phyloP scores from a whole-genome alignment of 106 monocot genomes.

The Acorus gramineus region DNA sequence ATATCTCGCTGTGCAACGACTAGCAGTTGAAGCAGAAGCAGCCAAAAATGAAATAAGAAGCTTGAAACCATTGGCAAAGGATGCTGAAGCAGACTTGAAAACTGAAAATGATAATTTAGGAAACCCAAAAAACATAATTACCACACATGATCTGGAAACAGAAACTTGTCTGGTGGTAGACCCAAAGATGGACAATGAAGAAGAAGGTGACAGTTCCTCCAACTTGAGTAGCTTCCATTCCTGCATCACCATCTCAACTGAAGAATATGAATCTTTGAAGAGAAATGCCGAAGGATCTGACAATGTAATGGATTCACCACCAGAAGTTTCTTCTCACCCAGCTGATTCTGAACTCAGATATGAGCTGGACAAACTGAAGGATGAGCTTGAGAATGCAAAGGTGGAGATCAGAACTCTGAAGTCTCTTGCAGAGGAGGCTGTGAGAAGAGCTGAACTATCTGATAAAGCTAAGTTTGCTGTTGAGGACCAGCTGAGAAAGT shows the following conservation, averaged over 20 bases:
- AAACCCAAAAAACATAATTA: too few species aligned
- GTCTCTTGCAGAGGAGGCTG: constrained; percentile 8
- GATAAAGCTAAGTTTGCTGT: constrained; percentile 26
- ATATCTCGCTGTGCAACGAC: constrained; percentile 11
- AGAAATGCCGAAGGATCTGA: constrained; percentile 5
- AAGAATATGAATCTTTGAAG: constrained; percentile 11
- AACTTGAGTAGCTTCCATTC: not conserved
- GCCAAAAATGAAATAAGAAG: constrained; percentile 9
- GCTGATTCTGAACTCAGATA: not conserved
- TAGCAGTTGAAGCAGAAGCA: constrained; percentile 17
- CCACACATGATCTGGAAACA: too few species aligned
- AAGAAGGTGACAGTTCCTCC: not conserved
- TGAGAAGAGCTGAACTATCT: constrained; percentile 21
- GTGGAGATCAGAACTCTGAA: constrained; percentile 11
- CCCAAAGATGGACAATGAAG: not conserved
- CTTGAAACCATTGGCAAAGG: not conserved
- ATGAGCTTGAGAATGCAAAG: constrained; percentile 19
- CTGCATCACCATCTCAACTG: constrained; percentile 17
- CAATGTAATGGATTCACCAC: not conserved
- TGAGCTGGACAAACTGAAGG: constrained; percentile 7
- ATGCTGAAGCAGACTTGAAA: not conserved
- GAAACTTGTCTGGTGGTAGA: not conserved
- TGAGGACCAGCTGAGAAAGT: constrained; percentile 22
- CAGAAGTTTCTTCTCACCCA: not conserved
- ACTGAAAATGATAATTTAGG: not conserved